Evolutionary conservation across 2,329 filamentous ascomycete species (phyloP), one percentile per base, ranked within the genome.

Genomic region (Annulohypoxylon truncatum): DNA sequence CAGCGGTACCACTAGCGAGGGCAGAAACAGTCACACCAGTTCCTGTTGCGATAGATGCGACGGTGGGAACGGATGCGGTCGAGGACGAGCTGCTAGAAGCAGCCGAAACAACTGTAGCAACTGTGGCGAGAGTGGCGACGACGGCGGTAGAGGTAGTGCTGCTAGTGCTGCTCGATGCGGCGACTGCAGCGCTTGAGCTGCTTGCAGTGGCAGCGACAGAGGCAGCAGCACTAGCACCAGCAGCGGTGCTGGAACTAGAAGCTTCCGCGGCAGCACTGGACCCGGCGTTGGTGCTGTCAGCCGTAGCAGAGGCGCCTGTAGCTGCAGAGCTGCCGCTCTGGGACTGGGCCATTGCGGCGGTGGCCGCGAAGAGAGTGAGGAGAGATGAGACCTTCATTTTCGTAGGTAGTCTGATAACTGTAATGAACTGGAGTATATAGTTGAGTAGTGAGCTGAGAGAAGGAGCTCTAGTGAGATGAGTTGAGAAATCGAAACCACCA

Each of bases 331-430:
- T 59, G 18, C 44, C 15, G 12, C 26, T 52, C 29, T 64, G 61
- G 33, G 20, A 13, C 10, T 58, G 54, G 3, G 70, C 71, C 44
- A 73, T 51, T 9, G 50, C 66, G 57, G 64, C 40, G 35, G 57
- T 67, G 44, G 64, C 70, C 59, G 62, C 64, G 4, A 71, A 12
- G 31, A 72, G 26, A 15, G 60, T 59, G 13, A 73, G 10, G 26
- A 59, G 56, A 22, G 58, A 44, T n/a, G 46, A 54, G 31, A 47
- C 42, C 70, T 70, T 73, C 73, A 75, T 73, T 6, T 53, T 72
- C 52, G 29, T 46, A 12, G 22, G 28, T 44, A 22, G 28, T 50
- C 22, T 29, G 26, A 5, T 48, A 44, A n/a, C 20, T 54, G 15
- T 31, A 31, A 6, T 50, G 18, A 51, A 46, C 10, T 38, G 12